Evolutionary conservation across 805 yeast species (phyloP), one percentile per base, ranked within the genome.

Genomic region (Cyberlindnera lachancei): DNA sequence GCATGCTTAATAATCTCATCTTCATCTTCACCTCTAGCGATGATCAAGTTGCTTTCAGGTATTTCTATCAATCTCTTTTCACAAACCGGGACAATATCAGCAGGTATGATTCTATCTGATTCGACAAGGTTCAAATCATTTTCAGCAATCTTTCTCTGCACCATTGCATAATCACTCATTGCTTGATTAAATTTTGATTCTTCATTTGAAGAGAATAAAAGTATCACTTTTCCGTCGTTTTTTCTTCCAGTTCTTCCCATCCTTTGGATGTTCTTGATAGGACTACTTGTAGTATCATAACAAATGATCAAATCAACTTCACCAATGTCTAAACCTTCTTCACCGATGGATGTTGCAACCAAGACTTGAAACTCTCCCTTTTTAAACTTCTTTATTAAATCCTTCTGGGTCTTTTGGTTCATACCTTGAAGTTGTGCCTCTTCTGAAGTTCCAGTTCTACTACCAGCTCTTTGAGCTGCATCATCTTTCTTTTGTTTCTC

Each of bases 171-270:
- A 18, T 87, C 92, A 18, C 70, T 79, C 81, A 85, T 75, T 0
- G 97, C 88, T 44, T 78, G 73, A 27, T 81, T 83, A 52, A 85
- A 84, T 50, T 90, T 94, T 6, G 59, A 48, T 34, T 79, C 73
- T 56, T 92, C 99, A 41, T 75, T 75, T 10, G 80, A 70, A 7
- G 95, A 73, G 47, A 90, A 74, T 5, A 92, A 56, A 23, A 88
- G 57, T 4, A 85, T 60, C 2, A 92, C 83, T 37, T 70, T 72
- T 25, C 99, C 99, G 45, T 83, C 86, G 45, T 96, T 64, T 51
- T 86, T 85, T 59, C 99, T 78, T 14, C 98, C 99, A 0, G 99
- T 92, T 60, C 99, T 75, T 18, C 99, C 99, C 94, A 92, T 86
- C 46, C 99, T 64, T 54, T 92, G 99, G 25, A 92, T 71, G 45